A percentile compares a stretch with the other conserved stretches of the same genome.
phyloP scores from a whole-genome alignment of 345 rosid species.

The Leavenworthia alabamica region DNA sequence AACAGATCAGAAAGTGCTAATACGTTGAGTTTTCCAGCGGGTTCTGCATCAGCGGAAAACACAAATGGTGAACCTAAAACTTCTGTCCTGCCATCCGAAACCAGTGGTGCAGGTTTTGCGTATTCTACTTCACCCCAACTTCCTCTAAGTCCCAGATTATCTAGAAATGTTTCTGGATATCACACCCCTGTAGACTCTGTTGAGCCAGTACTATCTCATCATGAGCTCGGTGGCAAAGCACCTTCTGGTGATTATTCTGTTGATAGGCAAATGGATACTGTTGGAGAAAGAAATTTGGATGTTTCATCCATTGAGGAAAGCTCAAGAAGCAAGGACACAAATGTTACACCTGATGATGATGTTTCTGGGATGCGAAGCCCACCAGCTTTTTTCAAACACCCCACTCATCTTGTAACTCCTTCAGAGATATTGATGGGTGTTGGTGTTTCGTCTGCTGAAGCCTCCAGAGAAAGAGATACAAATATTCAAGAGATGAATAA shows the following conservation, averaged over 20 bases:
- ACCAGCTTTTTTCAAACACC: too few relatives aligned
- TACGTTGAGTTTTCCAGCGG: constrained; percentile 27
- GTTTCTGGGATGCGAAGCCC: too few relatives aligned
- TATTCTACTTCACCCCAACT: constrained; percentile 41
- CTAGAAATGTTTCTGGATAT: too few relatives aligned
- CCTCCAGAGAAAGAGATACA: constrained; percentile 37
- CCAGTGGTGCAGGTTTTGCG: constrained; percentile 40
- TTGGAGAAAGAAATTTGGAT: too few relatives aligned
- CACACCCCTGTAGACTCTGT: constrained; percentile 24
- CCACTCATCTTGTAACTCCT: too few relatives aligned
- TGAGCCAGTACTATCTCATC: constrained; percentile 35
- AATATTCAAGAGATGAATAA: constrained; percentile 42
- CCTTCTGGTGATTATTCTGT: constrained; percentile 41
- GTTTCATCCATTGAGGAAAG: too few relatives aligned
- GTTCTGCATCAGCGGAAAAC: constrained; percentile 34
- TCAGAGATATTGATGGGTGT: constrained; percentile 61
- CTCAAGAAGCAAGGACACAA: too few relatives aligned
- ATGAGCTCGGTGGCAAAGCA: constrained; percentile 42
- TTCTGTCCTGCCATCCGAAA: constrained; percentile 34
- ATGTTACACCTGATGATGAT: too few relatives aligned
- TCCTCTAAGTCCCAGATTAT: constrained; percentile 59
- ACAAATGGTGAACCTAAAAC: constrained; percentile 37
- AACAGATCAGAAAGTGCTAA: constrained; percentile 29
- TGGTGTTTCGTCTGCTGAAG: constrained; percentile 53
- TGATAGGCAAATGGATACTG: constrained; percentile 57